Base-by-base conservation (phyloP, 768 basidiomycete genomes). In the Lactifluus rugatus region DNA sequence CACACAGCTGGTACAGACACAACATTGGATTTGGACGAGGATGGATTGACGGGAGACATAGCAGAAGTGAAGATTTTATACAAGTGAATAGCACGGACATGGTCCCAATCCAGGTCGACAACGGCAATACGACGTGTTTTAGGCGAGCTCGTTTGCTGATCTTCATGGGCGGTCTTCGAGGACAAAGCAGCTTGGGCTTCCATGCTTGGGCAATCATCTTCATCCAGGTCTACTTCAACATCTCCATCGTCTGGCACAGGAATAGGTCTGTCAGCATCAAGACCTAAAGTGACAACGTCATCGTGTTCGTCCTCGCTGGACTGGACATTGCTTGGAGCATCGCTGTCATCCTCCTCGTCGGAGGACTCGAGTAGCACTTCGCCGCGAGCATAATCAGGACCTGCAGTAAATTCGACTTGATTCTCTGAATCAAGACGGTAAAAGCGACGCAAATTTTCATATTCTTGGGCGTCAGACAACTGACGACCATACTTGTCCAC, bases 91-190 rank as follows among this genome's bases (percentile, higher is more conserved):
- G 95, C 92, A 55, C 87, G 86, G 51, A 98, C 83, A 71, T 97
- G 81, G 70, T 98, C 96, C 96, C 96, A 99, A 72, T 99, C 96
- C 52, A 98, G 80, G 69, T 98, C 97, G 62, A 98, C 95, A 46
- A 87, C 80, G 0, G 95, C 96, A 7, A 99, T 69, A 23, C 95
- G 79, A 54, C 74, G 77, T 2, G 92, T 93, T 10, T 66, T 70
- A 48, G 75, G 70, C 10, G 74, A 70, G 9, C 73, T 76, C 2
- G 74, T 73, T 11, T 64, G 69, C 4, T 67, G 66, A 7, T 70
- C 73, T 2, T 75, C 74, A 23, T 47, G 37, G 19, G 69, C 61
- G 28, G 62, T 66, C 64, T 80, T 72, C 37, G 76, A 69, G 60
- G 85, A 87, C 17, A 73, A 81, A 23, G 81, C 79, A 17, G 83